Conservation (phyloP, 306 rosid genomes). For the Quercus berberidifolia region DNA sequence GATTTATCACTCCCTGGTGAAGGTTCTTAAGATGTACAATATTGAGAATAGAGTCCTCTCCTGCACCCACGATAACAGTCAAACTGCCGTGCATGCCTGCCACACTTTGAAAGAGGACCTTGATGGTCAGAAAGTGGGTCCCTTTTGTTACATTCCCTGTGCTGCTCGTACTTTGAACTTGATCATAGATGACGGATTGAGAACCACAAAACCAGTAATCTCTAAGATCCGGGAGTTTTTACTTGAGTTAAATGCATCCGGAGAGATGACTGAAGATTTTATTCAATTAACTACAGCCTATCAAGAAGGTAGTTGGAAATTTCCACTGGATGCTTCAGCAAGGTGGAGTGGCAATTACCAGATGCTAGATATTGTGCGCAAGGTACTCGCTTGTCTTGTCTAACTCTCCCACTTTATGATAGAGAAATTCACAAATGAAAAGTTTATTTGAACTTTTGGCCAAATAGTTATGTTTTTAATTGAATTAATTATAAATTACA, state of each 20-base stretch:
- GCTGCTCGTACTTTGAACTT: conserved; percentile 79
- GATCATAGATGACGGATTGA: conserved; percentile 89
- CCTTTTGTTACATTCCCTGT: conserved; percentile 87
- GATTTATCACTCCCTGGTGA: conserved; percentile 59
- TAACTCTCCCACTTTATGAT: conserved; percentile 11
- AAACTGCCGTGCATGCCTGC: conserved; percentile 67
- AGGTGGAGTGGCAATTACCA: conserved; percentile 96
- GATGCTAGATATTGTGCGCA: conserved; percentile 82
- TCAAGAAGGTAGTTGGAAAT: conserved; percentile 90
- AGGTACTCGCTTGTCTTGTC: conserved; percentile 49
- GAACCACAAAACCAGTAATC: conserved; percentile 53
- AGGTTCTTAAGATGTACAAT: conserved; percentile 74
- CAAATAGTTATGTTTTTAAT: not conserved
- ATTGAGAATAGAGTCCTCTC: conserved; percentile 77
- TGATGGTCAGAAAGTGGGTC: conserved; percentile 74
- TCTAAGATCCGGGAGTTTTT: conserved; percentile 81
- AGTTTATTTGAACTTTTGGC: not conserved
- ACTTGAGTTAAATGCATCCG: conserved; percentile 66
- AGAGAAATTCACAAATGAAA: not conserved
- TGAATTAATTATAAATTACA: not conserved
- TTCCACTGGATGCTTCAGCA: conserved; percentile 85
- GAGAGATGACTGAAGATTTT: conserved; percentile 70
- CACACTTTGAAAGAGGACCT: conserved; percentile 68
- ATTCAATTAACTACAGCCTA: conserved; percentile 61
- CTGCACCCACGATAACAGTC: conserved; percentile 92